phyloP scores from a whole-genome alignment of 345 rosid species.

The Arabidopsis thaliana region TAIR10.1 NC_003070.9:1860001-1860500 shows the following conservation, averaged over 20 bases:
- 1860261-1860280: constrained; percentile 2
- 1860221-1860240: background rate
- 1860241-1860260: background rate
- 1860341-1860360: background rate
- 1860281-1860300: background rate
- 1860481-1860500: background rate
- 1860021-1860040: constrained; percentile 73
- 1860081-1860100: constrained; percentile 60
- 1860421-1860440: background rate
- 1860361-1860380: background rate
- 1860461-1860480: background rate
- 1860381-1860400: background rate
- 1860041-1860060: constrained; percentile 70
- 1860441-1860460: background rate
- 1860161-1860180: constrained; percentile 42
- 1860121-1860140: constrained; percentile 80
- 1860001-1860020: constrained; percentile 66
- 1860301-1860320: background rate
- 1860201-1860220: background rate
- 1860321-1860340: background rate
- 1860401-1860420: background rate
- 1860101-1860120: constrained; percentile 73
- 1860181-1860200: constrained; percentile 9
- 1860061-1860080: constrained; percentile 72
- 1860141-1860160: constrained; percentile 57